These are phyloP conservation scores for Suillus spraguei DNA, from an alignment of 768 basidiomycete species.

Conservation along the genomic window DNA sequence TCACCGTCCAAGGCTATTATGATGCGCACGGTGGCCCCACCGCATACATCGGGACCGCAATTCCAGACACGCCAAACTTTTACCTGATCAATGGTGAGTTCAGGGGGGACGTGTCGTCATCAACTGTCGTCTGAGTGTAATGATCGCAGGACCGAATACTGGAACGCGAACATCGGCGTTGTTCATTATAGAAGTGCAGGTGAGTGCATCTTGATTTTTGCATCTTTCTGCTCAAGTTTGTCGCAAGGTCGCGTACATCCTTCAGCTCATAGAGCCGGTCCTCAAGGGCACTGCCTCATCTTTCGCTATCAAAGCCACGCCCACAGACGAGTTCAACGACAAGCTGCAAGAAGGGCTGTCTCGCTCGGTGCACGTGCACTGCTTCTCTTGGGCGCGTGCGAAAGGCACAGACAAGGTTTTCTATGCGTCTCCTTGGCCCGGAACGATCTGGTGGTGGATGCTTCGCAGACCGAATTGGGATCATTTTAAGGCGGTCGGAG, in stretches of 20 bases:
- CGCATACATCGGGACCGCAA: conserved; percentile 33
- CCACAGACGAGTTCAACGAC: conserved; percentile 30
- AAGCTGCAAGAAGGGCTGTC: conserved; percentile 21
- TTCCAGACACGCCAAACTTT: conserved; percentile 40
- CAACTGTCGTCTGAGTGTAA: background rate
- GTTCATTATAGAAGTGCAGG: conserved; percentile 32
- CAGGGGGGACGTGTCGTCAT: background rate
- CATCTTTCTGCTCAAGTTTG: background rate
- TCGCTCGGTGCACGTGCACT: conserved; percentile 29
- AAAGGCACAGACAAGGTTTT: conserved; percentile 39
- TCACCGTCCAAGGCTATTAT: conserved; percentile 30
- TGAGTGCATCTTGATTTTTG: conserved; percentile 7
- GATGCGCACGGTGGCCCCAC: conserved; percentile 32
- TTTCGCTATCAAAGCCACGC: conserved; percentile 25
- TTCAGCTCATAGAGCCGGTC: conserved; percentile 33
- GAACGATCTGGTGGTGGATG: conserved; percentile 35
- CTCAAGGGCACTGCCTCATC: conserved; percentile 24
- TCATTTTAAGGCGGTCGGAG: conserved; percentile 40
- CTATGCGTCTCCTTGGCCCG: conserved; percentile 42
- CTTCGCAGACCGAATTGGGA: conserved; percentile 37
- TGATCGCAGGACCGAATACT: conserved; percentile 27
- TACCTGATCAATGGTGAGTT: conserved; percentile 32
- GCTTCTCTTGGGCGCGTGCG: conserved; percentile 44
- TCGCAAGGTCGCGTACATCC: conserved; percentile 27
- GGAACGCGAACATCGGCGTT: conserved; percentile 24